Evolutionary conservation across 176 grass and related monocot species (phyloP), one percentile per base, ranked within the genome.

Genomic region (Oryza meridionalis): DNA sequence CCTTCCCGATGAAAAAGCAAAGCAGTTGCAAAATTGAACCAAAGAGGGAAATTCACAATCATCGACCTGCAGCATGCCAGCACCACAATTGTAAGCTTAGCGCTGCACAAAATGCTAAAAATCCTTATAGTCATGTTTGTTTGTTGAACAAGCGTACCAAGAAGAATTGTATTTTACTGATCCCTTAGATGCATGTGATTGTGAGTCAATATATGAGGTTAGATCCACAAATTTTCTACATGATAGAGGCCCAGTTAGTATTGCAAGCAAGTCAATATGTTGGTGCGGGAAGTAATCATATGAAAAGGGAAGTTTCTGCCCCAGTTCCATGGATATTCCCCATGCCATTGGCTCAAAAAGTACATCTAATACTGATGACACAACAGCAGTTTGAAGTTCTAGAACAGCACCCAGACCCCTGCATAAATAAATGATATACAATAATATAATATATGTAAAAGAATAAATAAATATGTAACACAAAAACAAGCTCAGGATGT

Each of bases 261-360:
- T 89, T 0, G 86, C 70, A 82, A 97, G 86, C 22, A 97, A 88
- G 35, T 91, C 79, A 78, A 51, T 76, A 44, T 97, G 84, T 67
- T 85, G 86, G 46, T 64, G 77, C 72, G 95, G 90, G 61, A 97
- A 94, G 79, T 94, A 97, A 69, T 86, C 65, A 91, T 86, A 73
- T 64, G 84, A 81, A 86, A 84, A 84, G 64, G 90, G 88, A 65
- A 87, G 89, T 67, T 79, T 88, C 53, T 84, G 79, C 75, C 92
- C 95, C 63, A 89, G 13, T 82, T 93, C 90, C 75, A 90, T 80
- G 70, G 78, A 86, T 83, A 97, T 49, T 55, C 90, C 88, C 92
- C 95, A 97, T 67, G 84, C 83, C 78, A 84, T 86, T 74, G 95
- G 95, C 82, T 90, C 85, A 17, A 89, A 81, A 84, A 94, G 89